Base-by-base conservation (phyloP, 2,329 filamentous ascomycete genomes). In the Alternaria atra region DNA sequence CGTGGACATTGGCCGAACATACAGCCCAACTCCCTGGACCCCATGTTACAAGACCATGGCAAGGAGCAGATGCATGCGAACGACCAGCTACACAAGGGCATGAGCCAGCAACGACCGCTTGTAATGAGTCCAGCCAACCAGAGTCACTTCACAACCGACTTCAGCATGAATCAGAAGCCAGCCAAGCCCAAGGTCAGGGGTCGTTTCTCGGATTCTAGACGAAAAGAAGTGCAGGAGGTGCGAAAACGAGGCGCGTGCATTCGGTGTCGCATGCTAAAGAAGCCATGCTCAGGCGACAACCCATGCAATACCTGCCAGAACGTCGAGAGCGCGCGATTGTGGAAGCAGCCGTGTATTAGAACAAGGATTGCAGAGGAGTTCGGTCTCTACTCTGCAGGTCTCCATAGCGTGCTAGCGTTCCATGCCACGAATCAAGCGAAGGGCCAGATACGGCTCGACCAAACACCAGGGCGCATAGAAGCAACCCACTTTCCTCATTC, bases 221-320 rank as follows among this genome's bases (percentile, higher is more conserved):
- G 87, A 34, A 84, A 86, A 63, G 85, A 89, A 69, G 86, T 89
- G 2, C 84, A 86, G 63, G 83, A 86, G 61, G 84, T 88, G 34
- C 82, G 87, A 25, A 88, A 88, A 72, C 80, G 83, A 53, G 87
- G 87, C 12, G 87, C 87, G 7, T 89, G 87, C 68, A 84, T 89
- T 63, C 84, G 87, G 34, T 89, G 87, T 71, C 84, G 86, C 13
- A 88, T 89, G 86, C 77, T 89, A 25, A 89, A 88, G 77, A 89
- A 89, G 68, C 84, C 86, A 46, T 89, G 87, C 67, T 88, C 86
- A 8, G 84, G 85, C 34, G 86, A 85, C 20, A 87, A 81, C 39
- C 87, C 87, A 15, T 89, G 87, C 71, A 84, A 79, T 27, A 87
- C 85, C 9, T 89, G 87, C 64, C 80, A 81, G 52, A 84, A 83